Evolutionary conservation across 352 stramenopile species (phyloP).

Genomic region (Phytophthora sp.): DNA sequence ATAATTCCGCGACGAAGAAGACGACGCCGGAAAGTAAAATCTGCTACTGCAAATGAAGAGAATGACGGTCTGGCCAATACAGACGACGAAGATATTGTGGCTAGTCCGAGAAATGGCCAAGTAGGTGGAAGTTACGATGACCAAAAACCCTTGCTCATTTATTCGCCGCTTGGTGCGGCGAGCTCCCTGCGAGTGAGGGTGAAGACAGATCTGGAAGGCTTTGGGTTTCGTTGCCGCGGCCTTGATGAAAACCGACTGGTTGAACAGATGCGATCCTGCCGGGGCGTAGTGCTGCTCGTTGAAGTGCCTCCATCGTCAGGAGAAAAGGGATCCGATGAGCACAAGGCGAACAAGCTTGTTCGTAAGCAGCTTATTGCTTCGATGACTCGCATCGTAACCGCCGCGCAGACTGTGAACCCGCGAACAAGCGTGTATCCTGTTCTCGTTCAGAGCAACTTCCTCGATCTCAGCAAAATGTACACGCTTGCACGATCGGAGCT

Average conservation of each 20-base stretch:
- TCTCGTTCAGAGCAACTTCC: constrained; percentile 58
- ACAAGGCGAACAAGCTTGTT: constrained; percentile 35
- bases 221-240: constrained; percentile 27
- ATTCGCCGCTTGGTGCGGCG: constrained; percentile 33
- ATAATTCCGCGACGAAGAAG: constrained; percentile 23
- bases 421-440: constrained; percentile 58
- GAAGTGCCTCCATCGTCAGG: constrained; percentile 22
- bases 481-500: constrained; percentile 67
- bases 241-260: constrained; percentile 31
- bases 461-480: constrained; percentile 82
- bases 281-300: constrained; percentile 42
- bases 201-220: constrained; percentile 33
- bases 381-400: constrained; percentile 47
- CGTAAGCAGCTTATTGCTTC: constrained; percentile 42
- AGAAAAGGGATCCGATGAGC: constrained; percentile 26
- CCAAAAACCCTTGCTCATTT: constrained; percentile 24
- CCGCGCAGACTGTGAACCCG: constrained; percentile 27
- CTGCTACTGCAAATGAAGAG: neutral
- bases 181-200: constrained; percentile 25
- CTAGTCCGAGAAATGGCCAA: neutral
- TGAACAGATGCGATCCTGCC: constrained; percentile 37
- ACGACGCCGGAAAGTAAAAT: constrained; percentile 1
- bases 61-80: constrained; percentile 5
- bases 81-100: constrained; percentile 5
- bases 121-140: neutral